These are phyloP conservation scores for Colletotrichum neosansevieriae DNA, from an alignment of 2,329 filamentous ascomycete genomes.

Conservation along the genomic window DNA sequence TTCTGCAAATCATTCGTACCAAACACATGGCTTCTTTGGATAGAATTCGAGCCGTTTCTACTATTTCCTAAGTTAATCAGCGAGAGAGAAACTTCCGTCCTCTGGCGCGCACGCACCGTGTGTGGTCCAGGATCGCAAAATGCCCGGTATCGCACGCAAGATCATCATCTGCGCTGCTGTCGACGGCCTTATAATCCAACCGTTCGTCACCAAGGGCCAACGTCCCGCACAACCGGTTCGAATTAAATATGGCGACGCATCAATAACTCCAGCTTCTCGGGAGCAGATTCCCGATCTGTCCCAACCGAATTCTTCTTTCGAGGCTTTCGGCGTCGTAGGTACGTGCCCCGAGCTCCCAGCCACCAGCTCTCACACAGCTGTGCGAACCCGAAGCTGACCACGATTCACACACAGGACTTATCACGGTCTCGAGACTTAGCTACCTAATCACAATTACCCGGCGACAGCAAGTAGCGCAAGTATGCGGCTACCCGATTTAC, in stretches of 20 bases:
- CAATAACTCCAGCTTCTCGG: constrained; percentile 57
- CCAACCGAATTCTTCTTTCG: constrained; percentile 63
- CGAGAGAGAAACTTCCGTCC: background rate
- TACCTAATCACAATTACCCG: constrained; percentile 90
- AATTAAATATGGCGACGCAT: constrained; percentile 76
- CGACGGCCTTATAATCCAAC: constrained; percentile 86
- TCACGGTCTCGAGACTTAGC: constrained; percentile 83
- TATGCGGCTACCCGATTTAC: constrained; percentile 86
- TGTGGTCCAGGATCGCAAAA: constrained; percentile 49
- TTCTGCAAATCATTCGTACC: background rate
- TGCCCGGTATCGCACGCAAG: constrained; percentile 85
- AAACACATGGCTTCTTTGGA: background rate
- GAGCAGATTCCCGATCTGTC: constrained; percentile 60
- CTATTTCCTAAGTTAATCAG: background rate
- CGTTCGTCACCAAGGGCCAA: constrained; percentile 71
- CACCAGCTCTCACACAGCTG: background rate
- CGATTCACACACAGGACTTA: constrained; percentile 71
- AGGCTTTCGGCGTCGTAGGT: constrained; percentile 72
- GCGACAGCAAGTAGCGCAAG: constrained; percentile 88
- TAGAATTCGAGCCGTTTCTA: background rate
- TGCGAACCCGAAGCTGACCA: constrained; percentile 11
- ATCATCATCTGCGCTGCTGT: constrained; percentile 82
- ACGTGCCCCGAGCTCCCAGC: constrained; percentile 42
- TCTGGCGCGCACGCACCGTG: constrained; percentile 15
- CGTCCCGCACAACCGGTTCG: constrained; percentile 69